Base-by-base conservation (phyloP, 257 asterid species). In the Striga asiatica region DNA sequence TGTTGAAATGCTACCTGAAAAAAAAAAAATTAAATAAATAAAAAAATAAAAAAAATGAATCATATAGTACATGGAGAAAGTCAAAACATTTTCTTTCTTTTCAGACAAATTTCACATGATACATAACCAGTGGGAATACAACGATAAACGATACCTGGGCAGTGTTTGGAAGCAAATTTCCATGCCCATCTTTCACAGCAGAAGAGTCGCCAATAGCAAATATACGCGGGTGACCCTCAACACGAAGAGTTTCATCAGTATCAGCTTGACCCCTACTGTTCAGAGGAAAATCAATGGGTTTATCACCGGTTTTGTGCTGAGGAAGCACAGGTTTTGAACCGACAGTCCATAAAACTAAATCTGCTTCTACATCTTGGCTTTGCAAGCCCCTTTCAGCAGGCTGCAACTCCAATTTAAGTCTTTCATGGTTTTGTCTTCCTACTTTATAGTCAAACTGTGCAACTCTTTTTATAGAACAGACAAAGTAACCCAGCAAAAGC, bases 151-250 rank as follows among this genome's bases (percentile, higher is more conserved):
- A 62, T 60, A 86, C 98, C 96, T 91, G 98, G 49, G 98, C 98
- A 49, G 96, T 87, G 62, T 75, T 74, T 4, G 96, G 98, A 74
- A 91, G 96, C 82, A 91, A 61, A 58, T 80, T 87, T 34, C 95
- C 98, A 1, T 66, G 72, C 49, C 65, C 60, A 69, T 87, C 96
- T 64, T 87, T 80, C 32, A 80, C 74, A 51, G 96, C 81, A 63
- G 98, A 82, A 61, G 96, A 81, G 75, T 91, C 98, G 2, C 98
- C 98, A 56, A 91, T 69, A 1, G 96, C 98, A 80, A 91, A 91
- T 66, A 81, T 80, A 25, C 94, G 93, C 37, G 96, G 92, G 67
- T 91, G 96, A 48, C 98, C 98, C 81, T 79, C 87, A 34, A 91
- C 94, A 42, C 71, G 89, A 31, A 91, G 95, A 49, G 96, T 91